These are phyloP conservation scores for Phytophthora nicotianae DNA, from an alignment of 352 stramenopile genomes.

Conservation along the genomic window DNA sequence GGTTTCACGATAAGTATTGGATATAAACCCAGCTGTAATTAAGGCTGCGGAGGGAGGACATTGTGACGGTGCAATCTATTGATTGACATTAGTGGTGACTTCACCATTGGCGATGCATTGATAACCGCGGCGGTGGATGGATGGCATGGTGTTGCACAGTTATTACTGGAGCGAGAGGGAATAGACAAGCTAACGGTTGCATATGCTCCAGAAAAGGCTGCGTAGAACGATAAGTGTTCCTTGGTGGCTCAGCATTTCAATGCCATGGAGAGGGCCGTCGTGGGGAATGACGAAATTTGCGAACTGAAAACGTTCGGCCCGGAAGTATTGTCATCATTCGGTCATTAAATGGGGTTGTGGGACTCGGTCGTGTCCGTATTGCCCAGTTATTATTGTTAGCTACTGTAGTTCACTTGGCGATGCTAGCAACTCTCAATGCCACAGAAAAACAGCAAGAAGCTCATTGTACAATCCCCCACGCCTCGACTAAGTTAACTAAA, in stretches of 20 bases:
- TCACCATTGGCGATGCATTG: conserved; percentile 7
- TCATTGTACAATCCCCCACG: too few species aligned
- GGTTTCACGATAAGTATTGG: not conserved
- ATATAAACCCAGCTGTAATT: conserved; percentile 9
- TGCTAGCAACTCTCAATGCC: too few species aligned
- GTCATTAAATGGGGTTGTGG: conserved; percentile 4
- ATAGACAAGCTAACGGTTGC: not conserved
- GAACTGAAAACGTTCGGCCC: not conserved
- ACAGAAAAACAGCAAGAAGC: too few species aligned
- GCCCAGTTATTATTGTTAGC: too few species aligned
- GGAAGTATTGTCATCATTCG: not conserved
- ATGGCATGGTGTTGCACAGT: not conserved
- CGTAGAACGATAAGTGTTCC: not conserved
- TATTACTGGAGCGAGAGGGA: conserved; percentile 5
- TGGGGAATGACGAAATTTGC: not conserved
- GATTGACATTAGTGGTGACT: conserved; percentile 7
- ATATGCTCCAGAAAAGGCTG: conserved; percentile 12
- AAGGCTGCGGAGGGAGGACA: conserved; percentile 8
- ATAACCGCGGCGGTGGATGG: conserved; percentile 2
- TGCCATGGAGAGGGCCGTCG: not conserved
- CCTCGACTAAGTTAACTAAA: too few species aligned
- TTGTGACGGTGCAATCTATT: conserved; percentile 14
- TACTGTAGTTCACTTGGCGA: too few species aligned
- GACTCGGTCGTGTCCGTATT: not conserved
- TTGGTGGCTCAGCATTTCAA: conserved; percentile 9